phyloP scores from a whole-genome alignment of 1,284 basidiomycete species.

The Marasmius sp. region DNA sequence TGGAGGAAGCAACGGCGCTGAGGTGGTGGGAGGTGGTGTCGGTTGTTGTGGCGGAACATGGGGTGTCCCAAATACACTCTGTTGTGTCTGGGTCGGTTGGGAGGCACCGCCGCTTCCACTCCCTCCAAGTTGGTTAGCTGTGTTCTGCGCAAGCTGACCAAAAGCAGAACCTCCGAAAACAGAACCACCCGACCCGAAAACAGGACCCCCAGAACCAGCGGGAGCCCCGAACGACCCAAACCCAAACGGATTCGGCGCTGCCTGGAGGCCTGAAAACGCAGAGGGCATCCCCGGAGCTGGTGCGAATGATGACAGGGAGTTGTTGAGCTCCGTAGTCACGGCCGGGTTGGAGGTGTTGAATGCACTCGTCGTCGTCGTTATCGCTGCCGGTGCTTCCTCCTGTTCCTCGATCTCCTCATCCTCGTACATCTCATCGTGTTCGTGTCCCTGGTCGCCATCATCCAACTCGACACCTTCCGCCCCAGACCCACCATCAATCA shows the following conservation, averaged over 20 bases:
- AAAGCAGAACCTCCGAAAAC: constrained; percentile 2
- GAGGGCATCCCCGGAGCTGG: constrained; percentile 5
- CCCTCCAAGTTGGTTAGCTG: not conserved
- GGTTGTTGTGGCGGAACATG: too few relatives aligned
- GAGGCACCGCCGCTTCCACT: not conserved
- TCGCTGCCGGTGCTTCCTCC: constrained; percentile 4
- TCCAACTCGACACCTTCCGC: constrained; percentile 18
- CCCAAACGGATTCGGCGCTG: constrained; percentile 16
- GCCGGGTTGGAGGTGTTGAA: not conserved
- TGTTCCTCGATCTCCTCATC: constrained; percentile 12
- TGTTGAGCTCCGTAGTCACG: constrained; percentile 3
- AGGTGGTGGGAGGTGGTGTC: too few relatives aligned
- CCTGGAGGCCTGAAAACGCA: constrained; percentile 10
- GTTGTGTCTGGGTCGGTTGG: not conserved
- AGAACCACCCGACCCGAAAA: not conserved
- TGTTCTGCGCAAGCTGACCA: constrained; percentile 1
- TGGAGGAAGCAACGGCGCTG: too few relatives aligned
- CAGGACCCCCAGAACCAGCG: not conserved
- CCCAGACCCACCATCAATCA: constrained; percentile 75
- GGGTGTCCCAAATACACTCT: not conserved
- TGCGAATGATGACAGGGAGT: not conserved
- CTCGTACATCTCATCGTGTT: not conserved
- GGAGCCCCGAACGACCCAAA: not conserved
- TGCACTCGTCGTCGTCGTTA: not conserved
- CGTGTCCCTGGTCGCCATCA: constrained; percentile 16